Conservation (phyloP, 371 early-diverging fungal species). For the Rhizopus arrhizus region DNA sequence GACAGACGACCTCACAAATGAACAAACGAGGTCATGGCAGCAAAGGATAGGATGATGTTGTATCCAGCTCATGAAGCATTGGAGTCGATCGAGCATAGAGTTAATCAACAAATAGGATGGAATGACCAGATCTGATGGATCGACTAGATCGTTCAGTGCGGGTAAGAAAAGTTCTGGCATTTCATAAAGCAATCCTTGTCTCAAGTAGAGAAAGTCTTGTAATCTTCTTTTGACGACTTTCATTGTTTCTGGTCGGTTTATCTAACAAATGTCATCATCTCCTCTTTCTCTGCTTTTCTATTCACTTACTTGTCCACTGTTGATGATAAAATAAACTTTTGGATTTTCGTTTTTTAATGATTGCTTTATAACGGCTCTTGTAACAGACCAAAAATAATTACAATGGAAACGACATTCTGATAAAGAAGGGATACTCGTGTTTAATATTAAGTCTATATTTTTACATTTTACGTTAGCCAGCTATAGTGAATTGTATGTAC, state of each 20-base stretch:
- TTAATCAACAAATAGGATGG: constrained; percentile 34
- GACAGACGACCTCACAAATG: constrained; percentile 42
- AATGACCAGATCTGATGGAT: constrained; percentile 41
- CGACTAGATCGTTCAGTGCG: constrained; percentile 39
- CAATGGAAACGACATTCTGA: neutral
- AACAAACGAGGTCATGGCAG: constrained; percentile 45
- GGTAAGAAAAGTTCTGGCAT: constrained; percentile 52
- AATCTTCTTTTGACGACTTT: constrained; percentile 43
- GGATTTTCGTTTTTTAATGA: constrained; percentile 19
- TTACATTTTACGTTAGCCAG: too few species aligned
- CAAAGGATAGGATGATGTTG: constrained; percentile 44
- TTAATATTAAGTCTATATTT: neutral
- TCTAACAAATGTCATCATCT: too few species aligned
- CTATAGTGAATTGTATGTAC: too few species aligned
- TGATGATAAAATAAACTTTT: constrained; percentile 37
- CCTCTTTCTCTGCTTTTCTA: neutral
- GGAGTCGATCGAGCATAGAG: constrained; percentile 32
- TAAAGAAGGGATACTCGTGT: neutral
- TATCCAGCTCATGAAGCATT: constrained; percentile 48
- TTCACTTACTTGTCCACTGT: constrained; percentile 34
- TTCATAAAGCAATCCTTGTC: constrained; percentile 43
- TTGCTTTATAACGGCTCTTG: constrained; percentile 32
- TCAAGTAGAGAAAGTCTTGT: constrained; percentile 49
- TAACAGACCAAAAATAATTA: constrained; percentile 22
- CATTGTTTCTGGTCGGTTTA: constrained; percentile 25